These are phyloP conservation scores for Escallonia rubra DNA, from an alignment of 129 eudicot genomes.

Conservation along the genomic window DNA sequence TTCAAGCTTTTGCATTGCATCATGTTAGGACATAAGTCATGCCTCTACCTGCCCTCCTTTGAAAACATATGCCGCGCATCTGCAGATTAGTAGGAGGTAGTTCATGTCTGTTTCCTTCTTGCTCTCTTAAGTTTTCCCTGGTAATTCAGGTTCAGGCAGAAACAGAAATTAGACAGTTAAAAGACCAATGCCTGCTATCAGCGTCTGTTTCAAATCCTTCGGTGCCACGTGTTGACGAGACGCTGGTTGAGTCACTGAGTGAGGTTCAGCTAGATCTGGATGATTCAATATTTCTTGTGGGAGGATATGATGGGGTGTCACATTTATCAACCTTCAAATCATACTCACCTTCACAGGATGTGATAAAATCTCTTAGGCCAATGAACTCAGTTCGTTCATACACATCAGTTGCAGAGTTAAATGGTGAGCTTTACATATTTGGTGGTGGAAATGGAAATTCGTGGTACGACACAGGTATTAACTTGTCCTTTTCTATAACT, in stretches of 20 bases:
- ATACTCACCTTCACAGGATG: conserved; percentile 51
- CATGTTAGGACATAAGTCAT: background rate
- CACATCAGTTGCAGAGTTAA: conserved; percentile 52
- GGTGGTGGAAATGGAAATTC: conserved; percentile 62
- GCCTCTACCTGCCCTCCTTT: background rate
- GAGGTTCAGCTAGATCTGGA: conserved; percentile 27
- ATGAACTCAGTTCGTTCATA: conserved; percentile 52
- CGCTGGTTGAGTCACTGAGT: conserved; percentile 1
- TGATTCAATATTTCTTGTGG: conserved; percentile 49
- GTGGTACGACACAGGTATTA: conserved; percentile 87
- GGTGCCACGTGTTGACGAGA: conserved; percentile 8
- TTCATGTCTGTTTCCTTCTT: background rate
- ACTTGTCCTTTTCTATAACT: conserved; percentile 2
- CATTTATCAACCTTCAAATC: conserved; percentile 56
- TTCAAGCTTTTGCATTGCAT: background rate
- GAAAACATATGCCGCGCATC: background rate
- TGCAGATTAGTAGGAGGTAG: no score
- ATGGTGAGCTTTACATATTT: conserved; percentile 58
- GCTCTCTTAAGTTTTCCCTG: background rate
- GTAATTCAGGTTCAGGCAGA: conserved; percentile 46
- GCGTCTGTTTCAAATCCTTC: conserved; percentile 19
- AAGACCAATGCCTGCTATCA: conserved; percentile 18
- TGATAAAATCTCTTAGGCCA: conserved; percentile 41
- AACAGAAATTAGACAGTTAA: conserved; percentile 44
- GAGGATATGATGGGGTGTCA: conserved; percentile 71